Evolutionary conservation across 192 early-diverging fungal genomes (phyloP).

Genomic region (Linnemannia hyalina): DNA sequence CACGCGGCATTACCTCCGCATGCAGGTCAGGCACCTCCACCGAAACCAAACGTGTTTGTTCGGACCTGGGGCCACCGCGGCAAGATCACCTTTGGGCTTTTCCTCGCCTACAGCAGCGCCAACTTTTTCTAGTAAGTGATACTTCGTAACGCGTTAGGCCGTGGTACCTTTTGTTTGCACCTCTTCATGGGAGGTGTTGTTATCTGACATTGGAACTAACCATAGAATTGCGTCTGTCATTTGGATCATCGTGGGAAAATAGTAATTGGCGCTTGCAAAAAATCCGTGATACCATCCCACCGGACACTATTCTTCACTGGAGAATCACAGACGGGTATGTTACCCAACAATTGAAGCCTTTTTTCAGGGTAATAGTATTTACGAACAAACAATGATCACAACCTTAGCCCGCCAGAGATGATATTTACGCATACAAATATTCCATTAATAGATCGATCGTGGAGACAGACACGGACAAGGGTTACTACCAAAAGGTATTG

Average conservation of each 20-base stretch:
- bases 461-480: constrained; percentile 49
- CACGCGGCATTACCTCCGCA: background rate
- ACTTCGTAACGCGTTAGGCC: no score
- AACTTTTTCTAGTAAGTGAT: constrained; percentile 42
- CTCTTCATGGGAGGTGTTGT: no score
- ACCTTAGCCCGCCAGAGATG: no score
- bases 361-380: background rate
- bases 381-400: background rate
- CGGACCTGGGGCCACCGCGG: constrained; percentile 40
- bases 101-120: constrained; percentile 40
- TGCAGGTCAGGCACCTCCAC: background rate
- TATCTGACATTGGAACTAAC: no score
- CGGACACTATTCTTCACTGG: constrained; percentile 58
- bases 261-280: constrained; percentile 49
- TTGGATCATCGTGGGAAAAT: background rate
- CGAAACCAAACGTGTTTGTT: constrained; percentile 6
- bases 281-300: constrained; percentile 45
- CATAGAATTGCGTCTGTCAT: background rate
- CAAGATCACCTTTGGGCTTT: constrained; percentile 50
- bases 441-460: constrained; percentile 44
- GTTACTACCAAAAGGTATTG: constrained; percentile 33
- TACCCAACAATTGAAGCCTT: background rate
- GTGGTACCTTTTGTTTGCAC: no score
- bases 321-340: constrained; percentile 51
- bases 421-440: background rate